phyloP scores from a whole-genome alignment of 1,139 yeast genomes.

The Zygosaccharomyces sapae region DNA sequence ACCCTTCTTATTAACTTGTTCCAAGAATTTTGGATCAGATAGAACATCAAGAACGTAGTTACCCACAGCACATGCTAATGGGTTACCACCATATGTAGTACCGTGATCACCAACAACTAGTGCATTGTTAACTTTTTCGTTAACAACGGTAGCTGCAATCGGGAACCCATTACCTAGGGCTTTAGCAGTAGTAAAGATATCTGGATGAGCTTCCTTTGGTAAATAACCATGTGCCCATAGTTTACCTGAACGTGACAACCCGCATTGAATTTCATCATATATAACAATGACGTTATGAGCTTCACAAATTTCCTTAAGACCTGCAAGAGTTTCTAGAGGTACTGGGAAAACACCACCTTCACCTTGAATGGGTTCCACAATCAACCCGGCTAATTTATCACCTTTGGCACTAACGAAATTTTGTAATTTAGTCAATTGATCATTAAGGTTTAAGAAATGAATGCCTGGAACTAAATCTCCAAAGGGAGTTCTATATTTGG shows the following conservation, averaged over 20 bases:
- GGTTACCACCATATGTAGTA: slow-evolving; percentile 96
- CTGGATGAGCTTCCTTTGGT: slow-evolving; percentile 82
- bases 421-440: slow-evolving; percentile 26
- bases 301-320: slow-evolving; percentile 63
- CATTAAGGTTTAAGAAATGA: slow-evolving; percentile 36
- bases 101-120: slow-evolving; percentile 94
- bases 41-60: slow-evolving; percentile 67
- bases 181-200: slow-evolving; percentile 88
- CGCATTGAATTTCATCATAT: slow-evolving; percentile 96
- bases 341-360: slow-evolving; percentile 90
- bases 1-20: slow-evolving; percentile 56
- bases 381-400: slow-evolving; percentile 83
- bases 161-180: slow-evolving; percentile 98
- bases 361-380: slow-evolving; percentile 95
- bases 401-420: slow-evolving; percentile 45
- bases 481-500: slow-evolving; percentile 88
- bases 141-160: slow-evolving; percentile 87
- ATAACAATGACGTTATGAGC: slow-evolving; percentile 72
- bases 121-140: slow-evolving; percentile 67
- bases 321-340: slow-evolving; percentile 56
- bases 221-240: slow-evolving; percentile 86
- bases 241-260: slow-evolving; percentile 87
- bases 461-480: slow-evolving; percentile 87
- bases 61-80: slow-evolving; percentile 81
- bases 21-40: slow-evolving; percentile 56